A percentile compares a stretch with the other conserved stretches of the same genome.
phyloP scores from a whole-genome alignment of 257 asterid genomes.

The Ilex asprella region DNA sequence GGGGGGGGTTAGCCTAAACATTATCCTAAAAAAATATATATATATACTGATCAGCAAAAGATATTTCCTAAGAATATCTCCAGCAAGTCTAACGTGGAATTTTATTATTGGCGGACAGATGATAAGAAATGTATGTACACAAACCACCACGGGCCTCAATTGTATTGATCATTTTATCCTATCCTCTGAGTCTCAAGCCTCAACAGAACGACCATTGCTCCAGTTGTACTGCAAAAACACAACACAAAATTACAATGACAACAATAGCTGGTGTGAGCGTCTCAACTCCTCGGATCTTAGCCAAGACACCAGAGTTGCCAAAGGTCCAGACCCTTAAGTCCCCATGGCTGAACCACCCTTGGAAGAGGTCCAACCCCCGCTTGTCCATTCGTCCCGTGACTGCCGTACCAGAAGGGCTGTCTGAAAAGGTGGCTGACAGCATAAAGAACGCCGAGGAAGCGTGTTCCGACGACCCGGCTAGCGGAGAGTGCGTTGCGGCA shows the following conservation, averaged over 20 bases:
- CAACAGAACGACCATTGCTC: background rate
- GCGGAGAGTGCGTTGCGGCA: constrained; percentile 95
- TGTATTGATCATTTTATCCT: constrained; percentile 1
- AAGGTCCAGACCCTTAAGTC: constrained; percentile 16
- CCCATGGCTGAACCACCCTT: constrained; percentile 35
- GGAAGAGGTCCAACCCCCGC: constrained; percentile 37
- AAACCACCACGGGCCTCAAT: constrained; percentile 14
- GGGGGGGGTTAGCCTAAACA: too few relatives aligned
- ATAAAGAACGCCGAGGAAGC: constrained; percentile 70
- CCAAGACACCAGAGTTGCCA: constrained; percentile 27
- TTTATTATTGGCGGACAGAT: constrained; percentile 21
- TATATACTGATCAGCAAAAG: too few relatives aligned
- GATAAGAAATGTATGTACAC: constrained; percentile 55
- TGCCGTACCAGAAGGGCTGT: constrained; percentile 61
- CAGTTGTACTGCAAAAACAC: background rate
- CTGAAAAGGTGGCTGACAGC: constrained; percentile 85
- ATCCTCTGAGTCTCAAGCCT: background rate
- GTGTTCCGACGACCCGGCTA: constrained; percentile 50
- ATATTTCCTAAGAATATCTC: too few relatives aligned
- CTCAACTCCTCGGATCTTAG: constrained; percentile 34
- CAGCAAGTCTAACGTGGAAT: constrained; percentile 25
- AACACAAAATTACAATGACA: constrained; percentile 33
- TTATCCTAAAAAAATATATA: too few relatives aligned
- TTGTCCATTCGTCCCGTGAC: constrained; percentile 30
- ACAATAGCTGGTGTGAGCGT: constrained; percentile 52